Evolutionary conservation across 2,329 filamentous ascomycete genomes (phyloP).

Genomic region (Phialophora tarda): DNA sequence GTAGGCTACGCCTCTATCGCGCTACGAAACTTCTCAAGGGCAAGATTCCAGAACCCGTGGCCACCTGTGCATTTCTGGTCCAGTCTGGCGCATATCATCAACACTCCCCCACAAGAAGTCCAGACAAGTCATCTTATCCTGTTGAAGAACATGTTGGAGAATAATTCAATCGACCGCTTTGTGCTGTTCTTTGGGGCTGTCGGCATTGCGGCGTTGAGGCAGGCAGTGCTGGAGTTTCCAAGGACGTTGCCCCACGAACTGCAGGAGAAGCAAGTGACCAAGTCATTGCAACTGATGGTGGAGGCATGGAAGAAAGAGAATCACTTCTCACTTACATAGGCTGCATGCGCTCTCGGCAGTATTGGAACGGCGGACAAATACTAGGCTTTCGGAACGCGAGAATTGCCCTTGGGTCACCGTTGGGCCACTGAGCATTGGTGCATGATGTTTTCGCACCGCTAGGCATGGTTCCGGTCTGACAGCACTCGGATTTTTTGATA

Average conservation of each 20-base stretch:
- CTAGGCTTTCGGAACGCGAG: background rate
- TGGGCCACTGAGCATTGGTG: background rate
- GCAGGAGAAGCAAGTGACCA: constrained; percentile 37
- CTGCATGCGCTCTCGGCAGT: background rate
- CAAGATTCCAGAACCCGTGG: constrained; percentile 71
- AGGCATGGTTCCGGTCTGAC: background rate
- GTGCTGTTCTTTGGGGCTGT: constrained; percentile 80
- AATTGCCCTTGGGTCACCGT: background rate
- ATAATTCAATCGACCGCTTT: constrained; percentile 75
- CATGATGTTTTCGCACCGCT: background rate
- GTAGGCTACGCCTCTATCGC: constrained; percentile 84
- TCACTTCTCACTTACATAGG: constrained; percentile 24
- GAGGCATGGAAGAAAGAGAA: constrained; percentile 45
- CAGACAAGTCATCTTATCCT: constrained; percentile 77
- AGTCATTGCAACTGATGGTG: constrained; percentile 41
- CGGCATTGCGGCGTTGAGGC: constrained; percentile 71
- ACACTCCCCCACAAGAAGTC: constrained; percentile 69
- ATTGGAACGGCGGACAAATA: background rate
- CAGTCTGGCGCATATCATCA: constrained; percentile 75
- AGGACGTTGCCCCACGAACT: constrained; percentile 43
- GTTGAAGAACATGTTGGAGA: constrained; percentile 69
- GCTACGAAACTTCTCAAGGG: constrained; percentile 78
- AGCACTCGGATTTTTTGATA: background rate
- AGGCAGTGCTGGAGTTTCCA: constrained; percentile 77
- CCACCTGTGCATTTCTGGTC: constrained; percentile 84